Base-by-base conservation (phyloP, 345 rosid species). In the Heritiera fomes region DNA sequence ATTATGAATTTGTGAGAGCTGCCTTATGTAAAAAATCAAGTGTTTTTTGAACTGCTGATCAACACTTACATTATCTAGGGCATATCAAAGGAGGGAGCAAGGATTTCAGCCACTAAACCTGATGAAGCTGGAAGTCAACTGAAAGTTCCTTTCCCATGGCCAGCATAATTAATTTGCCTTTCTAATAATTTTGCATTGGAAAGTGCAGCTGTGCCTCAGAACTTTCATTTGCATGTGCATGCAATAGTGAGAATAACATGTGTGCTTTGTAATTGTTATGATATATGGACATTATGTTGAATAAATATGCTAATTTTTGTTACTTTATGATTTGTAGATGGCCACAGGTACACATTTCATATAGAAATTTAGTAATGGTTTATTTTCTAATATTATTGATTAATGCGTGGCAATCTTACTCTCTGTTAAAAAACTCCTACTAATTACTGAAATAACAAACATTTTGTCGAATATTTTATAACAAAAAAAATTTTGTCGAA, bases 111-210 rank as follows among this genome's bases (percentile, higher is more conserved):
- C 32, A 45, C 38, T 9, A 45, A 68, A 68, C 28, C 18, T 20
- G 73, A 68, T 45, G 53, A 20, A 20, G 38, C 12, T 45, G 18
- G 34, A 68, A 68, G 18, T 20, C 3, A 45, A 45, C 18, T 7
- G 53, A 43, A 68, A 68, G 72, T 10, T 32, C 53, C 52, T 11
- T 68, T 68, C 18, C 55, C 73, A 68, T 68, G 34, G 32, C 55
- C 38, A 43, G 55, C 73, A 23, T 34, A 34, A 34, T 34, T 60
- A 60, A 23, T 3, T 28, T 18, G 7, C 0, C 3, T 3, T 34
- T 34, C 7, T n/a, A 12, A 40, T 40, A 11, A 49, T 34, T 34
- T 34, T 34, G 3, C 3, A 17, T 40, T 65, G 28, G 45, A 2
- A 43, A 40, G 1, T 65, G 12, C 46, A 30, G 43, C 40, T 62